Percentiles rank a stretch among this genome's conserved stretches.
Conservation (phyloP, 495 filamentous ascomycete species). For the Penicillium tannophilum region DNA sequence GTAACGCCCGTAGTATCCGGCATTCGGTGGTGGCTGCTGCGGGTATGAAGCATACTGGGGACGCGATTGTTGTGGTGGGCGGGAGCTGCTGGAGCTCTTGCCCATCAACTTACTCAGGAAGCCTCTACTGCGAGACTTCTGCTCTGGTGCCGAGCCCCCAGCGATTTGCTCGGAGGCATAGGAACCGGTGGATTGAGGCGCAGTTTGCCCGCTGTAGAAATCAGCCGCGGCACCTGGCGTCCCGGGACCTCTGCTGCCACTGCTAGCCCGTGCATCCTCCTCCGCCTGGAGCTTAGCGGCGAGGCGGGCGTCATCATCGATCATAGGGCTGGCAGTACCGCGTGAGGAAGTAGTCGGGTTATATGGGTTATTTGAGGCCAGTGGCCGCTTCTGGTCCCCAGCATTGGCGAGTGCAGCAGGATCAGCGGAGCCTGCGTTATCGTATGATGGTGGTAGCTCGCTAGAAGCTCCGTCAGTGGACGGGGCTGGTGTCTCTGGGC, state of each 20-base stretch:
- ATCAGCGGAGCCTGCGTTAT: conserved; percentile 40
- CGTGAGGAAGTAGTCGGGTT: conserved; percentile 21
- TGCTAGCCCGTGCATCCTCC: conserved; percentile 65
- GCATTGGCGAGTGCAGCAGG: conserved; percentile 29
- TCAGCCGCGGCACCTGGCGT: conserved; percentile 39
- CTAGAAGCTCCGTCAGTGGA: conserved; percentile 47
- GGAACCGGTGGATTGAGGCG: conserved; percentile 25
- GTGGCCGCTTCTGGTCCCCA: conserved; percentile 59
- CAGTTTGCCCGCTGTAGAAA: conserved; percentile 43
- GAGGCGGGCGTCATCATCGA: conserved; percentile 70
- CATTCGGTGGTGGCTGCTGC: conserved; percentile 25
- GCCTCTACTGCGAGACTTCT: conserved; percentile 36
- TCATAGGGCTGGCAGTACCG: conserved; percentile 25
- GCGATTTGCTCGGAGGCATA: conserved; percentile 31
- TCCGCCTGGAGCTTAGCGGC: conserved; percentile 81
- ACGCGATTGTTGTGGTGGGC: conserved; percentile 15
- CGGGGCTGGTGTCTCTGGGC: conserved; percentile 64
- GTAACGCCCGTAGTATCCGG: conserved; percentile 35
- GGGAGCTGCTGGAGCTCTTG: conserved; percentile 34
- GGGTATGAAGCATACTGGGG: conserved; percentile 34
- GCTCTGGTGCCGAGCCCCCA: conserved; percentile 25
- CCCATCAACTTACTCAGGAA: conserved; percentile 56
- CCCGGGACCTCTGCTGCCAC: conserved; percentile 24
- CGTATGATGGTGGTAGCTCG: conserved; percentile 68
- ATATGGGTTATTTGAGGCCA: conserved; percentile 65